Evolutionary conservation across 2,329 filamentous ascomycete species (phyloP), one percentile per base, ranked within the genome.

Genomic region (Arthrobotrys entomopaga): DNA sequence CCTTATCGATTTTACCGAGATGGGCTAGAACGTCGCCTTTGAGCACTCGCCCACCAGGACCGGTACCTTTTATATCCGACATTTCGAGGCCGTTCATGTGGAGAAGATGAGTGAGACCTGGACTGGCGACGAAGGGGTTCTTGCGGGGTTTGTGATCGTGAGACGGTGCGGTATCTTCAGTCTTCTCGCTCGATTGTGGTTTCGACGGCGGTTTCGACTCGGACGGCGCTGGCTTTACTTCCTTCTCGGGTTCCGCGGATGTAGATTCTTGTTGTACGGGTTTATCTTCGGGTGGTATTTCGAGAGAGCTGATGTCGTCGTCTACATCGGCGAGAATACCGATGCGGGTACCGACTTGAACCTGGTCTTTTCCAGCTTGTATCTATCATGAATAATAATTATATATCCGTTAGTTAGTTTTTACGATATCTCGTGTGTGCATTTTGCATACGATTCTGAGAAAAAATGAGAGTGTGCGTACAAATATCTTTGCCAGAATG

Each of bases 21-120:
- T 94, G 95, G 54, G 93, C 93, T 63, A 99, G 88, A 5, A 99
- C 90, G 80, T 99, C 95, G 65, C 95, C 95, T 86, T 99, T 99
- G 76, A 99, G 86, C 64, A 99, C 85, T 75, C 95, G 89, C 69
- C 93, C 93, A 79, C 89, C 89, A 29, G 95, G 95, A 22, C 95
- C 95, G 19, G 91, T 94, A 4, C 93, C 90, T 61, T 89, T 90
- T 81, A 98, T 97, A 71, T 93, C 91, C 53, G 89, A 88, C 77
- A 90, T 87, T 79, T 90, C 86, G 64, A 99, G 84, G 76, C 90
- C 89, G 80, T 96, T 89, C 81, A 90, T 86, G 82, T 91, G 90
- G 76, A 98, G 86, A 69, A 98, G 86, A 79, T 92, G 88, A 80
- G 88, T 59, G 22, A 75, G 34, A 10, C 65, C 71, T 1, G 71